A percentile compares a stretch with the other conserved stretches of the same genome.
phyloP scores from a whole-genome alignment of 78 protist genomes.

The Diacronema lutheri region DNA sequence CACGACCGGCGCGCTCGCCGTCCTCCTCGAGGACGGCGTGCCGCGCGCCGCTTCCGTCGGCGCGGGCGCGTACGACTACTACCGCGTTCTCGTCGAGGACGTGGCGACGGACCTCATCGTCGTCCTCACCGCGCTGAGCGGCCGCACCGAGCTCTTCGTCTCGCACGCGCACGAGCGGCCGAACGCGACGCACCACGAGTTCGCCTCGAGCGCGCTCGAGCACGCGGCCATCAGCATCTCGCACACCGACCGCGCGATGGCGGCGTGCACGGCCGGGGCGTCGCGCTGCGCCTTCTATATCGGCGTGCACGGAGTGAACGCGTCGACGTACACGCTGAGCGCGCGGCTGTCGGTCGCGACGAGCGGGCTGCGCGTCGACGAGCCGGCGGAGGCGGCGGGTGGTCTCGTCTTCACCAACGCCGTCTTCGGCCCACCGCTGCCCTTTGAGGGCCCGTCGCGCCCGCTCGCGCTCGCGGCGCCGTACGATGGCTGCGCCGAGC shows the following conservation, averaged over 20 bases:
- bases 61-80: background rate
- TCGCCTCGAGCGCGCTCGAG: background rate
- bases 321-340: background rate
- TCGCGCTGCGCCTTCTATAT: background rate
- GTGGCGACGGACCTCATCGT: no score
- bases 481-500: background rate
- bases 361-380: no score
- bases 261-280: background rate
- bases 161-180: background rate
- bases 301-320: background rate
- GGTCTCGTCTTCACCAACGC: background rate
- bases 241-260: background rate
- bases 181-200: background rate
- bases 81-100: background rate
- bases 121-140: background rate
- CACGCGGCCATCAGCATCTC: background rate
- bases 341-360: background rate
- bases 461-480: background rate
- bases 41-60: background rate
- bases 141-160: background rate
- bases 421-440: background rate
- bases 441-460: background rate
- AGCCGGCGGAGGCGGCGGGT: no score
- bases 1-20: background rate
- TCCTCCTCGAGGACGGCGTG: background rate